These are phyloP conservation scores for Penicillium coffeae DNA, from an alignment of 495 filamentous ascomycete genomes.

Conservation along the genomic window DNA sequence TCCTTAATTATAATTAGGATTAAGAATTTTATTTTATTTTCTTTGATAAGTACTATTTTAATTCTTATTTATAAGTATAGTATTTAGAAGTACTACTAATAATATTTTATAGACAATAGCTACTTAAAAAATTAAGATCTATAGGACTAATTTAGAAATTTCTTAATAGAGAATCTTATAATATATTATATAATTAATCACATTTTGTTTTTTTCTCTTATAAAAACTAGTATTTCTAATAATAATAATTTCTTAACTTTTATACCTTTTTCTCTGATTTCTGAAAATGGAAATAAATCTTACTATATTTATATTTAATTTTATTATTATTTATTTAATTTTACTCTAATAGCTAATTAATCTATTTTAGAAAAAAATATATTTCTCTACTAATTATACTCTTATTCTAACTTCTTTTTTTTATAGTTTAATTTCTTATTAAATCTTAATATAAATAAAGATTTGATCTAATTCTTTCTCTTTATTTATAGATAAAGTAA, in stretches of 20 bases:
- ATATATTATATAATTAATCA: background rate
- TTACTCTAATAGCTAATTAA: background rate
- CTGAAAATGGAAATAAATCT: background rate
- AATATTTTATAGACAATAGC: background rate
- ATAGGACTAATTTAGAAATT: conserved; percentile 5
- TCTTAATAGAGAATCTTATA: conserved; percentile 1
- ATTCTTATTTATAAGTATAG: background rate
- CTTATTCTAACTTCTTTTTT: background rate
- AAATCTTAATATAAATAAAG: background rate
- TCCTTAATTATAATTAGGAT: background rate
- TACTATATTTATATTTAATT: background rate
- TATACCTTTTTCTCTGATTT: background rate
- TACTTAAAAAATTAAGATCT: background rate
- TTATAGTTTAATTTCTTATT: conserved; percentile 1
- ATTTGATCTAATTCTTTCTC: background rate
- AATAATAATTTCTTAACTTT: conserved; percentile 6
- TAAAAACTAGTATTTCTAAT: background rate
- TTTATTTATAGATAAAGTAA: background rate
- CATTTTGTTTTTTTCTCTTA: conserved; percentile 1
- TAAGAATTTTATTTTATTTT: background rate
- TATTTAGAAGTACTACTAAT: background rate
- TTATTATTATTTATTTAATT: background rate
- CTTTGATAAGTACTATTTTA: background rate
- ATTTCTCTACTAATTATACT: background rate
- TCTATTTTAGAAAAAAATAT: background rate